Evolutionary conservation across 768 basidiomycete genomes (phyloP), one percentile per base, ranked within the genome.

Genomic region (Pleurotus ostreatus): DNA sequence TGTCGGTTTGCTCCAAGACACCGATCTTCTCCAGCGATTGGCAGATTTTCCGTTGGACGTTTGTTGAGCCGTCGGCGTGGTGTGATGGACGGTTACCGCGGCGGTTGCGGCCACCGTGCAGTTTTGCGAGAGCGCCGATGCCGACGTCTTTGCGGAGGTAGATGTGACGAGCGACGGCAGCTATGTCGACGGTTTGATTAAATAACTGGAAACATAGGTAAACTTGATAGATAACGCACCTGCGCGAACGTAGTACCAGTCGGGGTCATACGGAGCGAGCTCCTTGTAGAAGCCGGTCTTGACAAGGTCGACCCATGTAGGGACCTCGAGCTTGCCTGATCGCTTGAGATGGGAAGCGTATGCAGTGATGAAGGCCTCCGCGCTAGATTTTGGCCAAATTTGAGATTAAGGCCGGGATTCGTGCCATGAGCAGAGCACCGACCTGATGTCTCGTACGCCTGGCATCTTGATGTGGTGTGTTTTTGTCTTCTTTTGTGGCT

Each of bases 201-300:
- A 48, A 41, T 23, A 16, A 20, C 44, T 8, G 43, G n/a, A 34
- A 38, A 38, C 22, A 47, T 13, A 34, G 56, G 41, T 44, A 25
- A 22, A 23, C 46, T 4, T 15, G 5, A 8, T 20, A 18, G 16
- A 23, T 25, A 16, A 82, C 86, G 71, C 68, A 97, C 95, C 95
- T 76, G 96, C 92, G 68, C 97, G 93, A 71, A 96, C 82, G 78
- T 98, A 99, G 84, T 86, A 99, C 97, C 97, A 99, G 75, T 99
- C 97, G 43, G 93, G 91, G 76, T 98, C 94, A 78, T 98, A 98
- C 55, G 97, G 97, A 54, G 95, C 96, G 59, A 97, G 92, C 78
- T 99, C 97, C 76, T 98, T 98, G 83, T 81, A 94, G 58, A 89
- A 78, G 71, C 92, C 96, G 59, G 97, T 99, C 83, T 99, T 99